These are phyloP conservation scores for Saturnispora ahearnii DNA, from an alignment of 805 yeast species.

Conservation along the genomic window DNA sequence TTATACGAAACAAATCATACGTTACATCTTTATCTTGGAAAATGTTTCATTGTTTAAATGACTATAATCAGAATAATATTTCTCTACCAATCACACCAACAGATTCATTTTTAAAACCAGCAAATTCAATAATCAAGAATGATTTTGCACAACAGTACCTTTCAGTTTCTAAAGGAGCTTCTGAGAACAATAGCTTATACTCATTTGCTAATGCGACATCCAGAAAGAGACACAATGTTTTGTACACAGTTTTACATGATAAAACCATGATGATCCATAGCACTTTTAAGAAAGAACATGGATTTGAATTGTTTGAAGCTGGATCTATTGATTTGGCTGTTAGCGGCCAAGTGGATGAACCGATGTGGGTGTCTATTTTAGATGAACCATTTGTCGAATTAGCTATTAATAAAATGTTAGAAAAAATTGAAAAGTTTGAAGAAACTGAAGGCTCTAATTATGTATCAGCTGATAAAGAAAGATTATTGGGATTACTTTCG, in stretches of 20 bases:
- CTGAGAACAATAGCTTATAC: slow-evolving; percentile 4
- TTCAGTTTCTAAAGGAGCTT: slow-evolving; percentile 1
- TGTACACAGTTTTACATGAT: slow-evolving; percentile 61
- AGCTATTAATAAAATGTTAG: slow-evolving; percentile 19
- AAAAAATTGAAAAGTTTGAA: slow-evolving; percentile 14
- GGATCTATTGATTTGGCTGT: slow-evolving; percentile 35
- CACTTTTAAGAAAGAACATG: slow-evolving; percentile 51
- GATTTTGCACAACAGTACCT: slow-evolving; percentile 9
- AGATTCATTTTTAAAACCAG: slow-evolving; percentile 19
- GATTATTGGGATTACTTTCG: slow-evolving; percentile 21
- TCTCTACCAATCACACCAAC: slow-evolving; percentile 8
- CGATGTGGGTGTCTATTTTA: slow-evolving; percentile 22
- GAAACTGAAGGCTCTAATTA: neutral
- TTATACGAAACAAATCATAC: slow-evolving; percentile 54
- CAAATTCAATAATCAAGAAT: slow-evolving; percentile 23
- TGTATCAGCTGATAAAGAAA: slow-evolving; percentile 13
- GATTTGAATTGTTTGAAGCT: slow-evolving; percentile 48
- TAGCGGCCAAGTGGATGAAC: slow-evolving; percentile 9
- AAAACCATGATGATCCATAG: slow-evolving; percentile 59
- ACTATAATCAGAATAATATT: neutral
- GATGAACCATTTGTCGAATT: slow-evolving; percentile 31
- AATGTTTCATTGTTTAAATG: slow-evolving; percentile 10
- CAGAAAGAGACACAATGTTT: slow-evolving; percentile 35
- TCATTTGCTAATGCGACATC: slow-evolving; percentile 5
- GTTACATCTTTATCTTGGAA: slow-evolving; percentile 58